These are phyloP conservation scores for Penicillium coffeae DNA, from an alignment of 495 filamentous ascomycete genomes.

Conservation along the genomic window DNA sequence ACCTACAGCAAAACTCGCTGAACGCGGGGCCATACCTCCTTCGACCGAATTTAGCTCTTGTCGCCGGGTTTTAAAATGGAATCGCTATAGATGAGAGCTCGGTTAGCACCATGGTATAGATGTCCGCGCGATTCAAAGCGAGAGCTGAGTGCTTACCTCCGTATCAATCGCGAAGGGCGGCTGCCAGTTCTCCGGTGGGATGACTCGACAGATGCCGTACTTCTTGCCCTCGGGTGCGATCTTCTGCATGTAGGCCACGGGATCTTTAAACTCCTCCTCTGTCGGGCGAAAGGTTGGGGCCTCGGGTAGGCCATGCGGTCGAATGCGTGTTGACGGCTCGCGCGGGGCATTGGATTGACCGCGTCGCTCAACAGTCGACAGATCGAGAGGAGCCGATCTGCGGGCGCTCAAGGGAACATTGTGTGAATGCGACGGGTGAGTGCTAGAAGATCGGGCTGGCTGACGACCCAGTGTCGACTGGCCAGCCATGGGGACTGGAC, in stretches of 20 bases:
- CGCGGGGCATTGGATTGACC: constrained; percentile 70
- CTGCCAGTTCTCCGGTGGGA: constrained; percentile 91
- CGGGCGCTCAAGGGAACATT: constrained; percentile 67
- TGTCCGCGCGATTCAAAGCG: neutral
- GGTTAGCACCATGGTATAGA: too few relatives aligned
- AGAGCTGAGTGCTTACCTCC: constrained; percentile 59
- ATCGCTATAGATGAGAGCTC: constrained; percentile 56
- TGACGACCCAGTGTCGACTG: constrained; percentile 34
- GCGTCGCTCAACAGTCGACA: constrained; percentile 86
- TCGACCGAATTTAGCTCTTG: constrained; percentile 98
- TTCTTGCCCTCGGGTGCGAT: constrained; percentile 78
- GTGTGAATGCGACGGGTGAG: constrained; percentile 46
- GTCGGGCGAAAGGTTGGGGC: constrained; percentile 90
- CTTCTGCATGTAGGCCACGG: constrained; percentile 85
- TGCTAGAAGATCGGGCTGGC: constrained; percentile 42
- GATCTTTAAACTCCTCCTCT: constrained; percentile 91
- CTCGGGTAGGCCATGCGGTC: constrained; percentile 81
- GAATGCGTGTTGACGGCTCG: constrained; percentile 69
- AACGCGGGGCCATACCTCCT: constrained; percentile 71
- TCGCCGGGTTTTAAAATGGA: constrained; percentile 94
- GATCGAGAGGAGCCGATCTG: constrained; percentile 68
- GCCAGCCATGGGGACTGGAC: constrained; percentile 38
- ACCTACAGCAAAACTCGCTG: constrained; percentile 32
- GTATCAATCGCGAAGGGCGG: constrained; percentile 95
- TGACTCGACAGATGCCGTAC: constrained; percentile 91